Evolutionary conservation across 345 rosid genomes (phyloP).

Genomic region (Brassica nigra): DNA sequence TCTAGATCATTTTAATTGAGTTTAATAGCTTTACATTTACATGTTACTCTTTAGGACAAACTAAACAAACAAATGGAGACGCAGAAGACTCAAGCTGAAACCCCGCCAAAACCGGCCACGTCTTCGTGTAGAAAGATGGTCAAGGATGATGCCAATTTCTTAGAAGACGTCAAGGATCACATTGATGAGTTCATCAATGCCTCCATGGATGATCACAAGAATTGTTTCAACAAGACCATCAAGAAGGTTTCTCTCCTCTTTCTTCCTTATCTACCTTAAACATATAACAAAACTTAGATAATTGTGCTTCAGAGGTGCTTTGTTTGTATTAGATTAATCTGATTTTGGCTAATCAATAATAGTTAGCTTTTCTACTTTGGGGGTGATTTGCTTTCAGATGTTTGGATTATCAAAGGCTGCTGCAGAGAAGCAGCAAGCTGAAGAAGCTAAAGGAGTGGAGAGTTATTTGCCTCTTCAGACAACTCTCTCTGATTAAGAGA

Average conservation of each 20-base stretch:
- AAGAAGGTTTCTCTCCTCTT: conserved; percentile 52
- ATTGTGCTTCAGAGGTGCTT: neutral
- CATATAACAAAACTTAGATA: neutral
- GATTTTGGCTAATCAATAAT: neutral
- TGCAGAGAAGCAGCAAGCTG: conserved; percentile 59
- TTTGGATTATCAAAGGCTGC: conserved; percentile 80
- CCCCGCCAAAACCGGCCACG: conserved; percentile 38
- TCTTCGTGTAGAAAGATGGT: conserved; percentile 70
- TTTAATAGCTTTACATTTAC: neutral
- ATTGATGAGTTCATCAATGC: conserved; percentile 83
- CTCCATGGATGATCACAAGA: conserved; percentile 87
- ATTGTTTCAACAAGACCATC: conserved; percentile 76
- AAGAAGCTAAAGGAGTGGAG: conserved; percentile 61
- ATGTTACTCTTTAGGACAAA: neutral
- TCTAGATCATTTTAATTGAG: neutral
- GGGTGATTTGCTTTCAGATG: conserved; percentile 53
- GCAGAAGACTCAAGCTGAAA: conserved; percentile 42
- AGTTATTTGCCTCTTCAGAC: conserved; percentile 65
- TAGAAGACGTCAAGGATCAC: conserved; percentile 85
- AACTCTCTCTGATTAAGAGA: conserved; percentile 50
- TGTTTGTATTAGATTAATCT: neutral
- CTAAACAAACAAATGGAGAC: conserved; percentile 43
- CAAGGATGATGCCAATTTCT: conserved; percentile 67
- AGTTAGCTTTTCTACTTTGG: neutral
- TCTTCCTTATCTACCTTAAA: neutral